Percentiles rank a stretch among this genome's conserved stretches.
Conservation (phyloP, 1,139 yeast genomes). For the Hemisphaericaspora xylanilytica region DNA sequence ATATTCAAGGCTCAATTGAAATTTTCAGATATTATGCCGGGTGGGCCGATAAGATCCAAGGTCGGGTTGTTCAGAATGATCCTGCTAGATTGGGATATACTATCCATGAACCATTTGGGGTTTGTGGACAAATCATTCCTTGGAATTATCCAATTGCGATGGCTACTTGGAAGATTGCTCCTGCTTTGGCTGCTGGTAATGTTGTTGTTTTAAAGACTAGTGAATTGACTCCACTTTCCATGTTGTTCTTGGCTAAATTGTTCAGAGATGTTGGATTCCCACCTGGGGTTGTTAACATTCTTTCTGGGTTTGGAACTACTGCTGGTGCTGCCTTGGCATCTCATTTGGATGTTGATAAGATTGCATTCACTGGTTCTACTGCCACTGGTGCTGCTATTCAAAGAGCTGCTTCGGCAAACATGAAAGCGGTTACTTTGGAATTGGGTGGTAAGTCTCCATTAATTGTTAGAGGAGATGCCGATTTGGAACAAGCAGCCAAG, state of each 20-base stretch:
- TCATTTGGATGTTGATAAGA: conserved; percentile 56
- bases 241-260: conserved; percentile 52
- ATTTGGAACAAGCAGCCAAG: conserved; percentile 75
- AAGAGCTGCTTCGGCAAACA: conserved; percentile 53
- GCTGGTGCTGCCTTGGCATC: conserved; percentile 60
- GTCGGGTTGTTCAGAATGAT: conserved; percentile 65
- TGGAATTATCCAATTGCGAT: conserved; percentile 62
- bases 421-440: conserved; percentile 81
- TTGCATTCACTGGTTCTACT: conserved; percentile 66
- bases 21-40: conserved; percentile 75
- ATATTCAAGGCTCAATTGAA: conserved; percentile 56
- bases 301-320: conserved; percentile 55
- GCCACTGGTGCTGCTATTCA: conserved; percentile 63
- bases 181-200: conserved; percentile 69
- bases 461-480: conserved; percentile 70
- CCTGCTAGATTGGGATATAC: conserved; percentile 73
- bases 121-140: conserved; percentile 74
- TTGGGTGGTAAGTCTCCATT: conserved; percentile 91
- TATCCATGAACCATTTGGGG: conserved; percentile 78
- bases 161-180: conserved; percentile 62
- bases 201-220: conserved; percentile 63
- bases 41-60: conserved; percentile 78
- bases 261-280: conserved; percentile 70
- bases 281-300: conserved; percentile 62
- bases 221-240: conserved; percentile 63